Percentiles rank a stretch among this genome's conserved stretches.
Evolutionary conservation across 164 flowering plant genomes (phyloP).

Genomic region (Sextonia rubra): DNA sequence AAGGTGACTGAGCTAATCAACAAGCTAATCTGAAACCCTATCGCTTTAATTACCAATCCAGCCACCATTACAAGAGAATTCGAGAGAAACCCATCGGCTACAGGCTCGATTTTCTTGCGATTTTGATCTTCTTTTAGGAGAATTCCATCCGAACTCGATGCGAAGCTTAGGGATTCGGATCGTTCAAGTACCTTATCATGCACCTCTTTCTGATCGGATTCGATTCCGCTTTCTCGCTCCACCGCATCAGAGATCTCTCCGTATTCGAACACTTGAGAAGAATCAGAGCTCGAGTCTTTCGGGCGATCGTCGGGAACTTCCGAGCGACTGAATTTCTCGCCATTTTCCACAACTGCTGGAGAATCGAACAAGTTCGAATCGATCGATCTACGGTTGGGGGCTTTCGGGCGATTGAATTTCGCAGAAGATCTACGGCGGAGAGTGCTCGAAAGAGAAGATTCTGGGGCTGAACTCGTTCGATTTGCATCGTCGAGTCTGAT

Average conservation of each 20-base stretch:
- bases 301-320: neutral
- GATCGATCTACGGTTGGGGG: conserved; percentile 1
- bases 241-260: conserved; percentile 2
- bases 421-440: conserved; percentile 28
- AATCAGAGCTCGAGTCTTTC: conserved; percentile 5
- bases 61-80: conserved; percentile 37
- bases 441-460: conserved; percentile 5
- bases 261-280: conserved; percentile 9
- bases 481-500: conserved; percentile 1
- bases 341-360: conserved; percentile 7
- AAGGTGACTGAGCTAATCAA: conserved; percentile 34
- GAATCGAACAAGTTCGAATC: conserved; percentile 1
- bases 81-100: conserved; percentile 21
- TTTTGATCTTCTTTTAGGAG: conserved; percentile 1
- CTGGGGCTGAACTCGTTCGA: neutral
- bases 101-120: conserved; percentile 13
- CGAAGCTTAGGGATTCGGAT: conserved; percentile 1
- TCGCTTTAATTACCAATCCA: conserved; percentile 49
- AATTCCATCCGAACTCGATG: neutral
- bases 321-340: neutral
- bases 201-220: conserved; percentile 9
- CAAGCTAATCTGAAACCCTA: conserved; percentile 47
- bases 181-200: conserved; percentile 10
- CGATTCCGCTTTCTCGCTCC: conserved; percentile 8
- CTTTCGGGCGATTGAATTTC: neutral